Base-by-base conservation (phyloP, 164 flowering plant genomes). In the Chimonanthus salicifolius region DNA sequence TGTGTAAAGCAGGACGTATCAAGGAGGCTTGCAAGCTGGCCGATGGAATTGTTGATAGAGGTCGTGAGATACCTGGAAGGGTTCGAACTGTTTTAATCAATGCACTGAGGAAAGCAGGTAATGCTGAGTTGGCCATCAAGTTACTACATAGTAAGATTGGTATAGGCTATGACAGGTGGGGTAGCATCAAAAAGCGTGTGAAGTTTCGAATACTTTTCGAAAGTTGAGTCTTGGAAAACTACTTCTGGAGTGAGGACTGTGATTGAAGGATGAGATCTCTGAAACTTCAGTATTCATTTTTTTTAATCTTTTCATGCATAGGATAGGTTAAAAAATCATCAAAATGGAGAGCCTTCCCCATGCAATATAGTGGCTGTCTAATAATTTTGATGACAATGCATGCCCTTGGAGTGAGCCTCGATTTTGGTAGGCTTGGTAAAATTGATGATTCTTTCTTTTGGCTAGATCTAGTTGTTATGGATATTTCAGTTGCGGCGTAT, bases 91-190 rank as follows among this genome's bases (percentile, higher is more conserved):
- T 88, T 77, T 73, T 96, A 45, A 85, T 96, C 54, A 94, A 96
- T 84, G 94, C 99, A n/a, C 87, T 94, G 83, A 87, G 98, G 80
- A 96, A 94, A 81, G 86, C 97, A 16, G 99, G 98, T 16, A 92
- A 92, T 79, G 78, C 88, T 9, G 94, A 88, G 47, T 76, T 96
- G 79, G 97, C 97, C 47, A 83, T 92, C 78, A 94, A 92, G 77
- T 81, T 96, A 89, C 81, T 94, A 90, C 98, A 96, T 76, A 90
- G 98, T 74, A 92, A 88, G 86, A 89, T 90, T 71, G 98, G 98
- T 4, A 89, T 96, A 70, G 97, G 98, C 15, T 92, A 92, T 84
- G 89, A 90, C 69, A 81, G 99, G 80, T 77, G 80, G 84, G 92
- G 95, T 49, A 87, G 97, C 75, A 63, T 96, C 47, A 90, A 92